Conservation (phyloP, 139 green algal genomes). For the Marvania coccoides region DNA sequence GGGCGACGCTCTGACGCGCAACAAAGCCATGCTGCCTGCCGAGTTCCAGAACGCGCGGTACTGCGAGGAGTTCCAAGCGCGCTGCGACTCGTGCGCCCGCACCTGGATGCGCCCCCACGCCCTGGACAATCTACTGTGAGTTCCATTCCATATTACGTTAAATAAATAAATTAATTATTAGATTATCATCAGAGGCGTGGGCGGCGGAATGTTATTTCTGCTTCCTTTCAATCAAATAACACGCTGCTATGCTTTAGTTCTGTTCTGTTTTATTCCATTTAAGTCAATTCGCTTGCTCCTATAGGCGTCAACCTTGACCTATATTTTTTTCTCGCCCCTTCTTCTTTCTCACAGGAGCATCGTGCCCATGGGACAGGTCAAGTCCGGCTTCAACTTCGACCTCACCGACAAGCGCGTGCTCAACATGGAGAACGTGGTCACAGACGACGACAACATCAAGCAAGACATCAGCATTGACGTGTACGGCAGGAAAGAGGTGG, state of each 20-base stretch:
- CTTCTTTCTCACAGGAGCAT: constrained; percentile 58
- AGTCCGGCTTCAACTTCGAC: constrained; percentile 77
- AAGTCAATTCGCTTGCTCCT: no score
- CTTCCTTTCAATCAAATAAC: no score
- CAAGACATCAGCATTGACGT: constrained; percentile 92
- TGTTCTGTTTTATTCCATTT: neutral
- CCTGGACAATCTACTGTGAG: constrained; percentile 78
- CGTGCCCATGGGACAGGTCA: constrained; percentile 66
- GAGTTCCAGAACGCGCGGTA: constrained; percentile 54
- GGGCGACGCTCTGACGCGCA: constrained; percentile 40
- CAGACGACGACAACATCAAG: constrained; percentile 90
- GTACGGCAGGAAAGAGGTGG: constrained; percentile 58
- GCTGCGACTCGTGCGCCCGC: constrained; percentile 59
- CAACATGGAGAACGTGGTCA: constrained; percentile 81
- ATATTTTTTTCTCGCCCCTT: neutral
- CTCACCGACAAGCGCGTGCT: constrained; percentile 80
- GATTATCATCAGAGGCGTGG: neutral
- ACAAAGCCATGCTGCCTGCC: constrained; percentile 47
- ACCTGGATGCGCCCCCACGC: constrained; percentile 81
- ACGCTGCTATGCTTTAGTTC: neutral
- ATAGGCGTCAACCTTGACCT: neutral
- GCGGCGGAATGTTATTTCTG: no score
- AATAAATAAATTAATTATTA: neutral
- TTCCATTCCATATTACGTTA: neutral
- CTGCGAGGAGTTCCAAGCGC: constrained; percentile 70